Percentiles rank a stretch among this genome's conserved stretches.
phyloP scores from a whole-genome alignment of 139 green algal species.

The Eudorina sp. region DNA sequence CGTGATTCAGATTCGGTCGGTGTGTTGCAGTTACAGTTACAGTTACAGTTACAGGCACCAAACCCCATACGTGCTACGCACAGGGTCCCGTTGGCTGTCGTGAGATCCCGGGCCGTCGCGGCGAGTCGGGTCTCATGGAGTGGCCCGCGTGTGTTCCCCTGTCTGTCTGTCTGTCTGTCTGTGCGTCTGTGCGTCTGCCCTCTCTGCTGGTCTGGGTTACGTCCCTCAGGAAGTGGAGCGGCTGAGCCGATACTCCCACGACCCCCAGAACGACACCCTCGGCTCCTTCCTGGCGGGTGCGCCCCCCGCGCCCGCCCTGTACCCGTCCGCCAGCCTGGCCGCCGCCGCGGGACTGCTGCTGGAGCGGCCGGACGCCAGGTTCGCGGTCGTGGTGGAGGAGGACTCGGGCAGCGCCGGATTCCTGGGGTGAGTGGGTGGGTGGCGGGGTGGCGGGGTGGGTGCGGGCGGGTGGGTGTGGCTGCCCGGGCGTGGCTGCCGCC shows the following conservation, averaged over 20 bases:
- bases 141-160: too few species aligned
- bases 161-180: too few species aligned
- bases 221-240: constrained; percentile 28
- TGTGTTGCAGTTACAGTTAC: too few species aligned
- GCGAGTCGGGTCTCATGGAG: too few species aligned
- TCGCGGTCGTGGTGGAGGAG: neutral
- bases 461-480: neutral
- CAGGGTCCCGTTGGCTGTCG: too few species aligned
- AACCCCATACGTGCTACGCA: too few species aligned
- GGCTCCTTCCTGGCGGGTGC: neutral
- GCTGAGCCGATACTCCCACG: neutral
- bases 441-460: neutral
- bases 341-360: constrained; percentile 31
- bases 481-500: too few species aligned
- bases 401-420: neutral
- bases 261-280: neutral
- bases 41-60: too few species aligned
- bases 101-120: too few species aligned
- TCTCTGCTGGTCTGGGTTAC: too few species aligned
- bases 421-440: constrained; percentile 13
- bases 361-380: neutral
- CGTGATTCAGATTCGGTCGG: too few species aligned
- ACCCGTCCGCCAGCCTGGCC: neutral
- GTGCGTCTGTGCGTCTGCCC: too few species aligned
- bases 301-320: neutral